Conservation (phyloP, 805 yeast species). For the Peterozyma xylosa region DNA sequence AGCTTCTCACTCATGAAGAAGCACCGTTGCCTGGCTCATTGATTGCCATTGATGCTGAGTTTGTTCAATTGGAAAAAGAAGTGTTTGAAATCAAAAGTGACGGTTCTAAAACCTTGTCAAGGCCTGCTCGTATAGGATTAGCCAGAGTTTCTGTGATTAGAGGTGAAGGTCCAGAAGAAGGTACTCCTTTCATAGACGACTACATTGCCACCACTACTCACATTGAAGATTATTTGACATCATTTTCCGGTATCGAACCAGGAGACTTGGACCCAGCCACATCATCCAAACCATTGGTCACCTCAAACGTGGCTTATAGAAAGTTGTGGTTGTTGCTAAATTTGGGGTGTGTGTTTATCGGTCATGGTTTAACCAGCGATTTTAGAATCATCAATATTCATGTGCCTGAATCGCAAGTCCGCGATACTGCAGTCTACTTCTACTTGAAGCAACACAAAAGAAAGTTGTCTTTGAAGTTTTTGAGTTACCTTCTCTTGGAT, state of each 20-base stretch:
- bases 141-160: slow-evolving; percentile 87
- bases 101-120: slow-evolving; percentile 61
- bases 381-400: slow-evolving; percentile 88
- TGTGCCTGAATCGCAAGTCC: slow-evolving; percentile 77
- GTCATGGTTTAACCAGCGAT: slow-evolving; percentile 89
- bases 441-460: slow-evolving; percentile 70
- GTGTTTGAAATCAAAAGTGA: slow-evolving; percentile 68
- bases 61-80: slow-evolving; percentile 76
- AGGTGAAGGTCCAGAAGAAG: slow-evolving; percentile 60
- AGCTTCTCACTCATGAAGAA: slow-evolving; percentile 56
- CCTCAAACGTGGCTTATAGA: slow-evolving; percentile 77
- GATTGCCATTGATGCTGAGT: slow-evolving; percentile 95
- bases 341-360: slow-evolving; percentile 86
- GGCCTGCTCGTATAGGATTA: slow-evolving; percentile 69
- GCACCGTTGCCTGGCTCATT: slow-evolving; percentile 71
- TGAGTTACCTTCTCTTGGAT: slow-evolving; percentile 71
- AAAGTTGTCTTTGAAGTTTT: slow-evolving; percentile 73
- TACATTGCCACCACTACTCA: slow-evolving; percentile 68
- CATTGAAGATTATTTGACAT: slow-evolving; percentile 81
- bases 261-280: slow-evolving; percentile 75
- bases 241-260: slow-evolving; percentile 87
- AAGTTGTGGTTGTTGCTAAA: slow-evolving; percentile 86
- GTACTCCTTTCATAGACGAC: slow-evolving; percentile 86
- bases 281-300: slow-evolving; percentile 65
- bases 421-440: slow-evolving; percentile 82